Conservation (phyloP, 352 stramenopile species). For the Blastocystis sp. region DNA sequence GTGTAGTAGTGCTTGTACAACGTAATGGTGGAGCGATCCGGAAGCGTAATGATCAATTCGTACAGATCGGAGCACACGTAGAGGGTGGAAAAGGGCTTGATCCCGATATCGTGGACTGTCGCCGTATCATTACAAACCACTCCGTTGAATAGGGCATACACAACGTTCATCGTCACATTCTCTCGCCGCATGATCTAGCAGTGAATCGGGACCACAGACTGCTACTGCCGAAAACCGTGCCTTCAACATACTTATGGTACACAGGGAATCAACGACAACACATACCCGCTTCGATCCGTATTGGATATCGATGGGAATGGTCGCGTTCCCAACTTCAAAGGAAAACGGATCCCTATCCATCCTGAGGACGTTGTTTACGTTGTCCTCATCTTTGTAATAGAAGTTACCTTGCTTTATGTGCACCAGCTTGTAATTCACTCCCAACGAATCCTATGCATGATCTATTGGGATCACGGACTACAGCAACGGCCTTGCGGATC, state of each 20-base stretch:
- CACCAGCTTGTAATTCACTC: not conserved
- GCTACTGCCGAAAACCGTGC: slow-evolving; percentile 12
- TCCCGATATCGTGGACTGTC: slow-evolving; percentile 32
- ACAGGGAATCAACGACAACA: slow-evolving; percentile 4
- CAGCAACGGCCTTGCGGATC: not conserved
- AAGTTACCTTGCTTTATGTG: slow-evolving; percentile 64
- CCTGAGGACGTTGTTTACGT: not conserved
- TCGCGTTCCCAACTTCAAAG: slow-evolving; percentile 45
- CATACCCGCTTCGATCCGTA: slow-evolving; percentile 13
- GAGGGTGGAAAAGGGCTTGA: slow-evolving; percentile 29
- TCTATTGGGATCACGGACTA: not conserved
- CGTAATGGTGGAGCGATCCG: slow-evolving; percentile 12
- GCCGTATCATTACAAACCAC: slow-evolving; percentile 45
- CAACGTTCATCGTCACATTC: not conserved
- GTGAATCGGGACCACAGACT: not conserved
- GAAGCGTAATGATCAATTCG: slow-evolving; percentile 32
- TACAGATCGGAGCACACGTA: slow-evolving; percentile 68
- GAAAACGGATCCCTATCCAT: slow-evolving; percentile 41
- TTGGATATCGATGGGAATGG: slow-evolving; percentile 24
- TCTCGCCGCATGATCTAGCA: slow-evolving; percentile 8
- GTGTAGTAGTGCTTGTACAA: slow-evolving; percentile 66
- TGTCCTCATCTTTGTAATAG: slow-evolving; percentile 32
- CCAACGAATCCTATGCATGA: slow-evolving; percentile 29
- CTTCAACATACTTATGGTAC: slow-evolving; percentile 18
- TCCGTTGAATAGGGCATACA: slow-evolving; percentile 44